Evolutionary conservation across 1,284 basidiomycete genomes (phyloP), one percentile per base, ranked within the genome.

Genomic region (Sanghuangporus weigelae): DNA sequence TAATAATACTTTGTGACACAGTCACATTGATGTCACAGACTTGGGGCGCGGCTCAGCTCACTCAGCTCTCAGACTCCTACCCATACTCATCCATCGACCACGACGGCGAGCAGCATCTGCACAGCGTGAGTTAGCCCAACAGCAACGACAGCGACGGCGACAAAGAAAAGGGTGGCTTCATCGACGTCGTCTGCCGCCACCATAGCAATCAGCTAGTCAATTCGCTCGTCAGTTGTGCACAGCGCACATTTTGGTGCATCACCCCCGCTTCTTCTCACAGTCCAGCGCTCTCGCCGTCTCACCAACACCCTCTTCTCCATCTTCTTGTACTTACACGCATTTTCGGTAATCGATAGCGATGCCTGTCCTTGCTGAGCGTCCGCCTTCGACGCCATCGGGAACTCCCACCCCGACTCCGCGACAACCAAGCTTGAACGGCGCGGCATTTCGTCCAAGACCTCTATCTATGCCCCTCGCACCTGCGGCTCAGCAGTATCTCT

Each of bases 401-500:
- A 59, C 54, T 46, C 26, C 48, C 19, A 38, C 56, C 21, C 26
- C 39, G 10, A 62, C 64, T n/a, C 53, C 60, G 42, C 64, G 64
- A 40, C 60, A 55, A 36, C 64, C 55, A 23, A 19, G 56, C 19
- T 48, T 49, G 36, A 65, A 65, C 38, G 57, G 64, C 35, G 38
- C 16, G 44, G 44, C 11, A n/a, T 7, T 5, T 16, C 59, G 64
- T 11, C 60, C 64, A 23, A 40, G 64, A 23, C 64, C 64, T 6
- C 35, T 65, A 8, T 65, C 64, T n/a, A 65, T 65, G 64, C 64
- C 64, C 19, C 54, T 65, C 56, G 46, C 60, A 3, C 64, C 64
- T 7, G 44, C 44, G 7, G 44, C 21, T 7, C 55, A 62, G 50
- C 60, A 65, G 42, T 65, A 65, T 31, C 26, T 48, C 8, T 35